Evolutionary conservation across 2,329 filamentous ascomycete species (phyloP).

Genomic region (Sclerotinia minor): DNA sequence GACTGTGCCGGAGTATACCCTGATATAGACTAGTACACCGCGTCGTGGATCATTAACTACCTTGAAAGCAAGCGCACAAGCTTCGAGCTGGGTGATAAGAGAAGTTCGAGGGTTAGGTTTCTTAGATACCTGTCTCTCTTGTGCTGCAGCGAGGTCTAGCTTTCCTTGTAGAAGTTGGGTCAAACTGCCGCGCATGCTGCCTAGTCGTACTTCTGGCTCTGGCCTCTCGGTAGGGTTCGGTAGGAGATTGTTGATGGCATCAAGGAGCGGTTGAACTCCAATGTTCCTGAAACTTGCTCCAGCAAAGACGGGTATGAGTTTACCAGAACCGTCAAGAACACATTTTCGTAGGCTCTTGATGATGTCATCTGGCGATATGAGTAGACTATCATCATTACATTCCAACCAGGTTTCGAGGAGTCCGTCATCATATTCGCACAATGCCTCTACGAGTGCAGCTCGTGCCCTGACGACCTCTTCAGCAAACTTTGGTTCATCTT

Average conservation of each 20-base stretch:
- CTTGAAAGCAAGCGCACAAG: constrained; percentile 80
- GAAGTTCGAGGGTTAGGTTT: constrained; percentile 45
- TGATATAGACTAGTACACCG: constrained; percentile 86
- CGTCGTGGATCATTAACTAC: constrained; percentile 85
- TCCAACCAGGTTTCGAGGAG: constrained; percentile 85
- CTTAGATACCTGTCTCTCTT: constrained; percentile 42
- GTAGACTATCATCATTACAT: constrained; percentile 68
- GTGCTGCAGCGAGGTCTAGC: constrained; percentile 43
- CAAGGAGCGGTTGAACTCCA: constrained; percentile 86
- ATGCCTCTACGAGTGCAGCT: constrained; percentile 73
- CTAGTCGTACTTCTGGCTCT: constrained; percentile 74
- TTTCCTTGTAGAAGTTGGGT: constrained; percentile 50
- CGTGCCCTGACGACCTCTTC: constrained; percentile 75
- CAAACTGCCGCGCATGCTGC: constrained; percentile 55
- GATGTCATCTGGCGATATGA: constrained; percentile 65
- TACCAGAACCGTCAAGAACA: constrained; percentile 66
- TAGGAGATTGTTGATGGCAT: constrained; percentile 83
- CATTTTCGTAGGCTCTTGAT: constrained; percentile 72
- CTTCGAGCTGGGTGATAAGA: constrained; percentile 55
- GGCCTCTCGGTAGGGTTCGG: constrained; percentile 80
- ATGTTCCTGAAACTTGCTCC: constrained; percentile 93
- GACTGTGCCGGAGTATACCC: constrained; percentile 84
- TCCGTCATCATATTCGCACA: constrained; percentile 85
- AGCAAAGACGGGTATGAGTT: constrained; percentile 82
- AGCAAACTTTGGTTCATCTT: constrained; percentile 51